These are phyloP conservation scores for Colletotrichum chrysophilum DNA, from an alignment of 2,329 filamentous ascomycete species.

Conservation along the genomic window DNA sequence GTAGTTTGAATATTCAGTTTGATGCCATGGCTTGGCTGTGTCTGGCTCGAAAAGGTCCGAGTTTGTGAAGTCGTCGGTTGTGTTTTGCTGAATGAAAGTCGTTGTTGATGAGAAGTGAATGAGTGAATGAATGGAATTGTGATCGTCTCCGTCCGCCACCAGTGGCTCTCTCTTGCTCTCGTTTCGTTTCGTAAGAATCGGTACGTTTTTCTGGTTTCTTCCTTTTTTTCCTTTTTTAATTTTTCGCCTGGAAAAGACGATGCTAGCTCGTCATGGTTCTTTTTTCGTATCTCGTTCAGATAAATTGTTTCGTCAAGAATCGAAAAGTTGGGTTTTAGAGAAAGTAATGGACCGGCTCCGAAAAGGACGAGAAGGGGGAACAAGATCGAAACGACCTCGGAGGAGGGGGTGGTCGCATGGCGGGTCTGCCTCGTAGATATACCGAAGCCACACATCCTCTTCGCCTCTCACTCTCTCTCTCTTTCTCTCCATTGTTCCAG, in stretches of 20 bases:
- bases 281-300: not conserved
- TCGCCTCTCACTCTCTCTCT: not conserved
- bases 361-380: not conserved
- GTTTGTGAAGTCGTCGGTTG: not conserved
- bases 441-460: not conserved
- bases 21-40: not conserved
- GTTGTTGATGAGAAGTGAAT: not conserved
- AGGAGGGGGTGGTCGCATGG: not conserved
- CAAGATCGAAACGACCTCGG: not conserved
- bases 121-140: not conserved
- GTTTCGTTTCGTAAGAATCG: not conserved
- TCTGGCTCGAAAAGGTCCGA: not conserved
- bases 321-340: not conserved
- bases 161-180: not conserved
- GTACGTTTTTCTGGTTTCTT: not conserved
- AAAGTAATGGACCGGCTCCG: not conserved
- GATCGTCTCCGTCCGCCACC: not conserved
- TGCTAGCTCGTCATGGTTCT: not conserved
- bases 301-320: not conserved
- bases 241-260: not conserved
- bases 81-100: not conserved
- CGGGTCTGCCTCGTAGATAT: constrained; percentile 4
- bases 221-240: not conserved
- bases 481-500: not conserved
- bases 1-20: not conserved